Percentiles rank a stretch among this genome's conserved stretches.
phyloP scores from a whole-genome alignment of 2,329 filamentous ascomycete genomes.

The Sphaerulina populicola region DNA sequence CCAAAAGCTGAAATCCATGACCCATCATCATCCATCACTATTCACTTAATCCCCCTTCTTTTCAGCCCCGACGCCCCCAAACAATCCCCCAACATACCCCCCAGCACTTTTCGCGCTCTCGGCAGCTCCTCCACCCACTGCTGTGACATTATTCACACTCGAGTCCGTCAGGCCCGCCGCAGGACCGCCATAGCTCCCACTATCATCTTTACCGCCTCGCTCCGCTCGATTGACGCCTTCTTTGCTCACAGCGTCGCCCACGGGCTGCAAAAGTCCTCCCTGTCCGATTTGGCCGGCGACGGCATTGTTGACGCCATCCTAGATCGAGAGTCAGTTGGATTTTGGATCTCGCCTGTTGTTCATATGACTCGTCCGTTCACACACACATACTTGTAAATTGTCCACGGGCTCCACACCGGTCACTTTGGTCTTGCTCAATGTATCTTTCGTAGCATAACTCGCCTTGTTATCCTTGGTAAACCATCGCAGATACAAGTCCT shows the following conservation, averaged over 20 bases:
- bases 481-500: conserved; percentile 63
- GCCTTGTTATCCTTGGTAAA: conserved; percentile 72
- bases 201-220: conserved; percentile 55
- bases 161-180: conserved; percentile 32
- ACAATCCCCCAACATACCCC: conserved; percentile 29
- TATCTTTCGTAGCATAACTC: conserved; percentile 60
- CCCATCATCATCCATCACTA: too few relatives aligned
- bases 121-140: conserved; percentile 23
- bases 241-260: conserved; percentile 54
- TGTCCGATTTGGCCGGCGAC: conserved; percentile 58
- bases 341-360: too few relatives aligned
- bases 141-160: conserved; percentile 26
- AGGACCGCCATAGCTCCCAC: conserved; percentile 44
- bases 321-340: too few relatives aligned
- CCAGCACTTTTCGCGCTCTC: conserved; percentile 26
- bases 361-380: neutral
- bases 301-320: conserved; percentile 58
- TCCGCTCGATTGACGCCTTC: conserved; percentile 60
- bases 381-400: conserved; percentile 37
- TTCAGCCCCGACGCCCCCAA: conserved; percentile 29
- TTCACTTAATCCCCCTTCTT: conserved; percentile 27
- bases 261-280: conserved; percentile 56
- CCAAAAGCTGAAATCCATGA: too few relatives aligned
- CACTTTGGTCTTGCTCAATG: conserved; percentile 60
- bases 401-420: conserved; percentile 60